Conservation (phyloP, 768 basidiomycete species). For the Fistulinella prunicolor region DNA sequence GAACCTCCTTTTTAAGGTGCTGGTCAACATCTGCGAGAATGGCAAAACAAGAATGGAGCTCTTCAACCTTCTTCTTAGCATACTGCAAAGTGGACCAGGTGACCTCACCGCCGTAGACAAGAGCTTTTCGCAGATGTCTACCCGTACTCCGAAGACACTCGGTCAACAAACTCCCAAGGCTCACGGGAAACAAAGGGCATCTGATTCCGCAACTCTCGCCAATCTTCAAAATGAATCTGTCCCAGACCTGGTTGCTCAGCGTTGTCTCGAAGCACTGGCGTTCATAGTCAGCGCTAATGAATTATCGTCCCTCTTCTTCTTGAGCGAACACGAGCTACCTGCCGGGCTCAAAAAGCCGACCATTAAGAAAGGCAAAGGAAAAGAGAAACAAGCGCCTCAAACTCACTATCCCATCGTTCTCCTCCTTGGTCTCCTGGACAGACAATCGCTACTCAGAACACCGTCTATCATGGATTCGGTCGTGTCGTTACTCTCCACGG, state of each 20-base stretch:
- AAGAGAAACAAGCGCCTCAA: constrained; percentile 79
- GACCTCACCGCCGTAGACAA: constrained; percentile 91
- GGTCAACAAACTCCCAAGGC: constrained; percentile 41
- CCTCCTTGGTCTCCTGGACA: constrained; percentile 82
- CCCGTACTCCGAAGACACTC: constrained; percentile 58
- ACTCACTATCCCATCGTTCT: constrained; percentile 91
- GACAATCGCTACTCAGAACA: constrained; percentile 80
- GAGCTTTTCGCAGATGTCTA: constrained; percentile 88
- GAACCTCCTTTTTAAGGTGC: constrained; percentile 79
- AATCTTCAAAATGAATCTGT: constrained; percentile 71
- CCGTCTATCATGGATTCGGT: constrained; percentile 92
- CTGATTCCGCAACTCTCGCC: constrained; percentile 52
- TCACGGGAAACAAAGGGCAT: constrained; percentile 67
- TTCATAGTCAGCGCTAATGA: constrained; percentile 88
- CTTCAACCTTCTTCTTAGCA: constrained; percentile 90
- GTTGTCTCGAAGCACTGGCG: constrained; percentile 87
- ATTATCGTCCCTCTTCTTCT: constrained; percentile 85
- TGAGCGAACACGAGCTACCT: constrained; percentile 91
- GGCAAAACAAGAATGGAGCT: constrained; percentile 86
- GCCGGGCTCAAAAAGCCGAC: constrained; percentile 65
- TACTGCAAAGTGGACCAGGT: constrained; percentile 92
- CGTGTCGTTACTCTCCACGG: constrained; percentile 80
- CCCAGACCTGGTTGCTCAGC: constrained; percentile 90
- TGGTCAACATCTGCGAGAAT: constrained; percentile 96
- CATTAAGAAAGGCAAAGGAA: constrained; percentile 91